Percentiles rank a stretch among this genome's conserved stretches.
These are phyloP conservation scores for Vitis labrusca DNA, from an alignment of 164 flowering plant species.

Conservation along the genomic window DNA sequence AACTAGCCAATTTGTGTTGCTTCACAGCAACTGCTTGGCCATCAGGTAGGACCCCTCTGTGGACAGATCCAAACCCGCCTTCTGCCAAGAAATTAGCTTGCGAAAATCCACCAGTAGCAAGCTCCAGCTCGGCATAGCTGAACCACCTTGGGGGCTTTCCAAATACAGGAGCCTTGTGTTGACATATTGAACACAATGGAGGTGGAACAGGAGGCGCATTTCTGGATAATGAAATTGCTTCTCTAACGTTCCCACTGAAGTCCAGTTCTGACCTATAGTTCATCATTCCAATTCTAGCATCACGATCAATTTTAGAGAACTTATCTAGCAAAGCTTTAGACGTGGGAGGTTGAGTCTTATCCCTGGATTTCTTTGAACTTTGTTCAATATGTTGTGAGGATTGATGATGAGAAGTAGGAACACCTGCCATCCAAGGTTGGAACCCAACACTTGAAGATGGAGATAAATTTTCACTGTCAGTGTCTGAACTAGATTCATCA, in stretches of 20 bases:
- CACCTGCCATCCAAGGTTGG: conserved; percentile 58
- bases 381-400: conserved; percentile 24
- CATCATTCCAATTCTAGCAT: conserved; percentile 25
- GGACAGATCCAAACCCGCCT: conserved; percentile 71
- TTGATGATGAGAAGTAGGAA: conserved; percentile 24
- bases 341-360: conserved; percentile 25
- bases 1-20: conserved; percentile 66
- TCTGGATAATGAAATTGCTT: conserved; percentile 48
- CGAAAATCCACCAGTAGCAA: conserved; percentile 67
- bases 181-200: conserved; percentile 63
- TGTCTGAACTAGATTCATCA: conserved; percentile 41
- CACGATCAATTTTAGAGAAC: conserved; percentile 40
- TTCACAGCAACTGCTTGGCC: conserved; percentile 68
- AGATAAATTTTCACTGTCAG: conserved; percentile 44
- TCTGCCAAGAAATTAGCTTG: conserved; percentile 67
- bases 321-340: conserved; percentile 30
- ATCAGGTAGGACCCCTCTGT: conserved; percentile 60
- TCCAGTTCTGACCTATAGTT: conserved; percentile 30
- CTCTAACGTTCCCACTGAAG: conserved; percentile 45
- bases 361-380: conserved; percentile 20
- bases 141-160: conserved; percentile 77
- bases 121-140: conserved; percentile 60
- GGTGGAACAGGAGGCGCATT: conserved; percentile 53
- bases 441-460: conserved; percentile 47
- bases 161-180: conserved; percentile 65